Percentiles rank a stretch among this genome's conserved stretches.
These are phyloP conservation scores for Amylostereum areolatum DNA, from an alignment of 1,284 basidiomycete species.

Conservation along the genomic window DNA sequence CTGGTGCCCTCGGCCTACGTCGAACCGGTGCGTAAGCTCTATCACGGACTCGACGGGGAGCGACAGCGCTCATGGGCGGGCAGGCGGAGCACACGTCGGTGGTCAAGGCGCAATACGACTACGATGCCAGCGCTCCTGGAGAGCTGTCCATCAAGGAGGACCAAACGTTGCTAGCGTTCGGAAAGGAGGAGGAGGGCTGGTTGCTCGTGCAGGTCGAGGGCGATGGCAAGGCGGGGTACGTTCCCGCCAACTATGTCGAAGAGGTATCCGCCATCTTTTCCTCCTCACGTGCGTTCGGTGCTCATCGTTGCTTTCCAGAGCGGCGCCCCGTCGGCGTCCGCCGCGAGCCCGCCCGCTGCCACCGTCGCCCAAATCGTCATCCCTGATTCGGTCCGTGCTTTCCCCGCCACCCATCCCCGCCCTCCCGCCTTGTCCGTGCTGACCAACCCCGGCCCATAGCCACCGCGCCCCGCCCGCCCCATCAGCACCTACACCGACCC, in stretches of 20 bases:
- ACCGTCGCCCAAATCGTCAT: constrained; percentile 18
- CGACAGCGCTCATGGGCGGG: constrained; percentile 4
- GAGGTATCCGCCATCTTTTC: constrained; percentile 36
- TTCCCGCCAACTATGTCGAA: constrained; percentile 88
- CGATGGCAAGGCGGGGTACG: constrained; percentile 77
- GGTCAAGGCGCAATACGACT: constrained; percentile 85
- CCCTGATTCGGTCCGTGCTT: constrained; percentile 27
- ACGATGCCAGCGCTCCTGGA: constrained; percentile 76
- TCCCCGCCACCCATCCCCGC: not conserved
- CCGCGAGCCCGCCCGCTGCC: constrained; percentile 10
- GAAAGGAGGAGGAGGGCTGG: constrained; percentile 90
- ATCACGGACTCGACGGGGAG: not conserved
- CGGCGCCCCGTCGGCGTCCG: constrained; percentile 7
- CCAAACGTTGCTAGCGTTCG: constrained; percentile 46
- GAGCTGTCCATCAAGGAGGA: constrained; percentile 83
- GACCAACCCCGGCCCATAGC: too few species aligned
- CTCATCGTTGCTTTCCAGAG: constrained; percentile 1
- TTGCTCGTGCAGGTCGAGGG: constrained; percentile 72
- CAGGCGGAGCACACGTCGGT: constrained; percentile 65
- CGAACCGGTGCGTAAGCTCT: constrained; percentile 63
- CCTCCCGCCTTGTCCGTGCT: too few species aligned
- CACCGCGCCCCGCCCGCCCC: constrained; percentile 38
- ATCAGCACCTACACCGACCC: constrained; percentile 69
- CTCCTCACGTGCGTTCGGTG: too few species aligned
- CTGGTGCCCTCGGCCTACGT: constrained; percentile 89